Conservation (phyloP, 2,329 filamentous ascomycete genomes). For the Geoglossum cookeanum region DNA sequence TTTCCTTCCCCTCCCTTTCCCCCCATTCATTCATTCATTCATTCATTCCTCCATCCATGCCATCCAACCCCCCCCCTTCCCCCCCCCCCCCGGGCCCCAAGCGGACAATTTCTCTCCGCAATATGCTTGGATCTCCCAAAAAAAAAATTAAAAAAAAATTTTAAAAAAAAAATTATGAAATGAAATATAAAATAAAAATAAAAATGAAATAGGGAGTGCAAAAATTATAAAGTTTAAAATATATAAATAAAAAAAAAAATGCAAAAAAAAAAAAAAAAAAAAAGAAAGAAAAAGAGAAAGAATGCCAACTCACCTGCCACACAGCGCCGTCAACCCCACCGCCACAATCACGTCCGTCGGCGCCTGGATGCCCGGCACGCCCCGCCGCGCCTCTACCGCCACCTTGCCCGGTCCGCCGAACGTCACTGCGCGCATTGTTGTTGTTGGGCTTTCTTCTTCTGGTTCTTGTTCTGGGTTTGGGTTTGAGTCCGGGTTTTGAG, state of each 20-base stretch:
- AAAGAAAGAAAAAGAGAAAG: not conserved
- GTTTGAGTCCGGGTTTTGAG: no score
- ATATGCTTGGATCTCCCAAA: no score
- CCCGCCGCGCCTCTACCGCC: conserved; percentile 55
- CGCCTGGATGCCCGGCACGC: conserved; percentile 50
- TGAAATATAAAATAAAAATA: not conserved
- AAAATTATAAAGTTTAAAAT: not conserved
- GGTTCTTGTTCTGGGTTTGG: not conserved
- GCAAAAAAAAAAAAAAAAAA: conserved; percentile 1
- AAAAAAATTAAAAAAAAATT: no score
- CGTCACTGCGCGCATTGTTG: conserved; percentile 71
- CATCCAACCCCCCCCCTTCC: not conserved
- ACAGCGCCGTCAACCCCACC: conserved; percentile 66
- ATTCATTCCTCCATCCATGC: not conserved
- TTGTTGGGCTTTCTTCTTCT: conserved; percentile 9
- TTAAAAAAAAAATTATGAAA: no score
- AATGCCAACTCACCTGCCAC: conserved; percentile 51
- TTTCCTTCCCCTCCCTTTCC: no score
- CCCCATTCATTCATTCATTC: no score
- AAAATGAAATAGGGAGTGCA: not conserved
- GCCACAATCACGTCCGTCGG: conserved; percentile 64
- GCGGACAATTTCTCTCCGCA: not conserved
- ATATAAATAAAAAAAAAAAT: not conserved
- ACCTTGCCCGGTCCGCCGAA: conserved; percentile 65
- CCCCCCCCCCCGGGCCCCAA: no score